phyloP scores from a whole-genome alignment of 2,329 filamentous ascomycete species.

The Zalaria obscura region DNA sequence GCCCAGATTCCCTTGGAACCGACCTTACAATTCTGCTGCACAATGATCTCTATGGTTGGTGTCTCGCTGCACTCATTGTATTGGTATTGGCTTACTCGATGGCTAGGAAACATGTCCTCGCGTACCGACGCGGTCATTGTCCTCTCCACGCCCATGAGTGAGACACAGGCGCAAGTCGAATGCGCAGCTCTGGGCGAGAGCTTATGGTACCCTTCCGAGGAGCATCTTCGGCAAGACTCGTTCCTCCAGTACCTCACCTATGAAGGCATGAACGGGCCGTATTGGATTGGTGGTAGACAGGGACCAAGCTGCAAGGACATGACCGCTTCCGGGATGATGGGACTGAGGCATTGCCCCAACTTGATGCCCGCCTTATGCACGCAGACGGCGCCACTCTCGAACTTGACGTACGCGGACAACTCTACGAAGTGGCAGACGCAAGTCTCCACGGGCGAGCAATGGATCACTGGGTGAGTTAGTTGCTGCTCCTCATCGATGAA shows the following conservation, averaged over 20 bases:
- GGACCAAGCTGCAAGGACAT: background rate
- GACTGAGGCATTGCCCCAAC: conserved; percentile 1
- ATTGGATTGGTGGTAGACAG: conserved; percentile 7
- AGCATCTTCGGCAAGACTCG: background rate
- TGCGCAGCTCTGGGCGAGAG: conserved; percentile 6
- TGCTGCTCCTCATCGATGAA: background rate
- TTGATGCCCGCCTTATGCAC: conserved; percentile 6
- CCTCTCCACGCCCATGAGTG: conserved; percentile 5
- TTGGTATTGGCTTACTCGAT: conserved; percentile 4
- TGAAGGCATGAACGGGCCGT: background rate
- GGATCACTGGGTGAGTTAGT: conserved; percentile 5
- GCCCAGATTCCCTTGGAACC: conserved; percentile 5
- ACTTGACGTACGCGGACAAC: conserved; percentile 1
- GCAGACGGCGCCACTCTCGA: conserved; percentile 6
- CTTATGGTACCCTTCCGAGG: conserved; percentile 5
- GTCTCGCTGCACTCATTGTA: background rate
- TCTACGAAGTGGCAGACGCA: conserved; percentile 5
- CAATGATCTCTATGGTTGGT: conserved; percentile 9
- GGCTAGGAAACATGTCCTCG: conserved; percentile 4
- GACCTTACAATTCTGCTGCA: conserved; percentile 13
- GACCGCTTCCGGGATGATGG: background rate
- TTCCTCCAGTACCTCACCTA: conserved; percentile 5
- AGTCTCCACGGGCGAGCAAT: conserved; percentile 5
- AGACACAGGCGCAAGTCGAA: conserved; percentile 4
- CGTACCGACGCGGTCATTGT: conserved; percentile 5